A percentile compares a stretch with the other conserved stretches of the same genome.
Evolutionary conservation across 2,329 filamentous ascomycete genomes (phyloP).

Genomic region (Talaromyces pinophilus): DNA sequence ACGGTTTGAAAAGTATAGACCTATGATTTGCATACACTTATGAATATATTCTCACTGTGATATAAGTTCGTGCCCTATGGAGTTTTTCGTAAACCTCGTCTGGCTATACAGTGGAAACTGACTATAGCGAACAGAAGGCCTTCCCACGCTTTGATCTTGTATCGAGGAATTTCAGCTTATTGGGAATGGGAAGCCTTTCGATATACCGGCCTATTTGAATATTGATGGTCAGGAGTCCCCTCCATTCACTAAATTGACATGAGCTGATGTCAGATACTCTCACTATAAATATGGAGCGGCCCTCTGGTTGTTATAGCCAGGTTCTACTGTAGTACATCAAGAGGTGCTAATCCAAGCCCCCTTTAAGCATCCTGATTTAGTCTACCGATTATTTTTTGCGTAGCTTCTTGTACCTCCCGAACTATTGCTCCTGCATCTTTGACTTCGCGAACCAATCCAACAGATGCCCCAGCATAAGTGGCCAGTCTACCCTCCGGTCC

Average conservation of each 20-base stretch:
- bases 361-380: neutral
- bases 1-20: neutral
- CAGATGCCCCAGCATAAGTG: conserved; percentile 52
- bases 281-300: no score
- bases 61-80: no score
- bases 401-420: conserved; percentile 25
- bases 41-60: no score
- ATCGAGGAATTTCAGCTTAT: no score
- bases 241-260: neutral
- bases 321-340: neutral
- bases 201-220: no score
- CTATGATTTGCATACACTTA: neutral
- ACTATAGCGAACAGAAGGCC: no score
- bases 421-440: conserved; percentile 46
- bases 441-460: conserved; percentile 50
- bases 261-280: neutral
- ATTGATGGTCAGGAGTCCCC: neutral
- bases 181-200: no score
- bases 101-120: no score
- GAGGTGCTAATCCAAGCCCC: neutral
- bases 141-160: no score
- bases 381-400: neutral
- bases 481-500: conserved; percentile 52
- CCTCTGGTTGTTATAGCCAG: no score
- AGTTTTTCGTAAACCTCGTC: no score